These are phyloP conservation scores for Corymbia calophylla DNA, from an alignment of 441 rosid genomes.

Conservation along the genomic window DNA sequence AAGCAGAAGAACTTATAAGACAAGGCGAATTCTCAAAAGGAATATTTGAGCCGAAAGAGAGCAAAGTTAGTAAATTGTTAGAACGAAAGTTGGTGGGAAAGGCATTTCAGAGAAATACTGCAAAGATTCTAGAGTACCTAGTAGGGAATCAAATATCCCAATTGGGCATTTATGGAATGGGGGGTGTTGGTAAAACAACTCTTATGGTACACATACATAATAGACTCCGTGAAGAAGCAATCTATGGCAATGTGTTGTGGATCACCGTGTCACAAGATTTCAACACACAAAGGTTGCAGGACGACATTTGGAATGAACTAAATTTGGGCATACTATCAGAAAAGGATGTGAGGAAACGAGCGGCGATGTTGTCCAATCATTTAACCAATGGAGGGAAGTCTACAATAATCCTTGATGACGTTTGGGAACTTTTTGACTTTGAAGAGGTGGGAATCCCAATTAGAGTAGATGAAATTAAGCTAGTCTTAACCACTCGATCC, in stretches of 20 bases:
- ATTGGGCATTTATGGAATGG: not conserved
- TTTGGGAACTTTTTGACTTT: not conserved
- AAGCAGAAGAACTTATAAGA: not conserved
- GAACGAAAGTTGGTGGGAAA: not conserved
- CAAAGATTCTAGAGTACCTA: not conserved
- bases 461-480: not conserved
- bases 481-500: conserved; percentile 12
- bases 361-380: not conserved
- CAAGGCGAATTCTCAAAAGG: not conserved
- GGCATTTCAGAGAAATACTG: not conserved
- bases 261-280: not conserved
- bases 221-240: not conserved
- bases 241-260: not conserved
- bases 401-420: conserved; percentile 11
- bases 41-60: not conserved
- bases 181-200: not conserved
- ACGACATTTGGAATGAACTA: not conserved
- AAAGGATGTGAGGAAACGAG: not conserved
- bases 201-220: not conserved
- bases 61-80: not conserved
- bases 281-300: not conserved
- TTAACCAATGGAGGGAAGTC: not conserved
- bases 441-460: conserved; percentile 8
- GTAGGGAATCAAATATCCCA: not conserved
- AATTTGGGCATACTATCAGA: not conserved